phyloP scores from a whole-genome alignment of 441 rosid genomes.

The Arabidopsis lyrata region DNA sequence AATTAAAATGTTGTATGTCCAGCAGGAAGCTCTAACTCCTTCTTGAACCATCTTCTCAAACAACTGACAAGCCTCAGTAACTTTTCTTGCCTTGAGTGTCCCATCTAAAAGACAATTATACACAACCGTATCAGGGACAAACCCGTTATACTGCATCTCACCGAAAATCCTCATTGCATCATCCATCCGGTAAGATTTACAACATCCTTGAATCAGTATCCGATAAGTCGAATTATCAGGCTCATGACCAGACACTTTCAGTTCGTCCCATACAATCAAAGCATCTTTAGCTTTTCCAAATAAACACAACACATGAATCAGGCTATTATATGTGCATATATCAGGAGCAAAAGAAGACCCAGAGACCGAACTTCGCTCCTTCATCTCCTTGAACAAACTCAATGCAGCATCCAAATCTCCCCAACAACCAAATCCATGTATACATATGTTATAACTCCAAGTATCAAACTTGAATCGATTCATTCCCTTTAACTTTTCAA shows the following conservation, averaged over 20 bases:
- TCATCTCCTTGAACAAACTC: constrained; percentile 81
- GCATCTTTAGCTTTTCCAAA: constrained; percentile 82
- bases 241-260: constrained; percentile 84
- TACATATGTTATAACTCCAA: constrained; percentile 79
- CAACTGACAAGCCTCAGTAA: constrained; percentile 76
- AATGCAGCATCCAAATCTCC: constrained; percentile 71
- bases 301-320: constrained; percentile 74
- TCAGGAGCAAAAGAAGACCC: constrained; percentile 65
- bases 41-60: constrained; percentile 90
- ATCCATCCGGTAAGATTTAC: constrained; percentile 64
- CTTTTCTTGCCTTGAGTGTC: constrained; percentile 80
- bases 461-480: constrained; percentile 64
- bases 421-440: constrained; percentile 87
- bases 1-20: constrained; percentile 87
- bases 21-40: constrained; percentile 80
- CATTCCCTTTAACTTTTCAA: constrained; percentile 53
- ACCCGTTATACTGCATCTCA: constrained; percentile 83
- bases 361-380: constrained; percentile 49
- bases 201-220: constrained; percentile 77
- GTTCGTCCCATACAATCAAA: constrained; percentile 69
- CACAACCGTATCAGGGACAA: constrained; percentile 59
- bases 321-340: constrained; percentile 84
- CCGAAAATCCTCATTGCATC: constrained; percentile 67
- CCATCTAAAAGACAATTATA: constrained; percentile 83
- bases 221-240: constrained; percentile 82